A percentile compares a stretch with the other conserved stretches of the same genome.
These are phyloP conservation scores for Asterophora parasitica DNA, from an alignment of 768 basidiomycete genomes.

Conservation along the genomic window DNA sequence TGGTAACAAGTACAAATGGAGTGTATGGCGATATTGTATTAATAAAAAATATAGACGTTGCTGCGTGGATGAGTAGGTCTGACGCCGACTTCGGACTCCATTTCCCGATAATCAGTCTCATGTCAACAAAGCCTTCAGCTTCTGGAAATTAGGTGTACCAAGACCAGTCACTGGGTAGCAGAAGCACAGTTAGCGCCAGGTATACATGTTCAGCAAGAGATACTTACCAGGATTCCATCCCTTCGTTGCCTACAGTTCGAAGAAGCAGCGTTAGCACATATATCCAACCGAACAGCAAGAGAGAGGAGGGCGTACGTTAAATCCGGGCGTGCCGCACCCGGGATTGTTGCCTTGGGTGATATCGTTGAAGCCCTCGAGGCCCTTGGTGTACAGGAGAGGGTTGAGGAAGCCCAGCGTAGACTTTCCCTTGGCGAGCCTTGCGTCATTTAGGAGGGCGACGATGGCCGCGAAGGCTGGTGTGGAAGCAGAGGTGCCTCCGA, in stretches of 20 bases:
- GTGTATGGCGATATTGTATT: too few relatives aligned
- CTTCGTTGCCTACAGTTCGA: slow-evolving; percentile 42
- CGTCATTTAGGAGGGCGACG: slow-evolving; percentile 63
- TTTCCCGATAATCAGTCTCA: too few relatives aligned
- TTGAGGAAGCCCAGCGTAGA: slow-evolving; percentile 62
- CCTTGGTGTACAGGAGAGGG: slow-evolving; percentile 50
- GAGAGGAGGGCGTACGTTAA: slow-evolving; percentile 44
- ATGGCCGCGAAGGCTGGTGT: slow-evolving; percentile 62
- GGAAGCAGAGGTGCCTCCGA: slow-evolving; percentile 63
- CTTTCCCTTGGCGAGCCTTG: slow-evolving; percentile 38
- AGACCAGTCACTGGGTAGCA: slow-evolving; percentile 41
- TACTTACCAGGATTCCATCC: slow-evolving; percentile 59
- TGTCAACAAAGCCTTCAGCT: neutral
- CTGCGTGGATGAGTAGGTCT: too few relatives aligned
- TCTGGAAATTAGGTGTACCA: too few relatives aligned
- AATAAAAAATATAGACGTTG: too few relatives aligned
- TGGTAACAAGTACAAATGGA: too few relatives aligned
- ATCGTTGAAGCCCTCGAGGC: slow-evolving; percentile 45
- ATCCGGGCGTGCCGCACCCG: slow-evolving; percentile 60
- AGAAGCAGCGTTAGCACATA: neutral
- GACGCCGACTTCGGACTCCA: too few relatives aligned
- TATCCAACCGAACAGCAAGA: neutral
- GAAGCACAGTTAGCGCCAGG: too few relatives aligned
- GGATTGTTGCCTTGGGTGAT: slow-evolving; percentile 53
- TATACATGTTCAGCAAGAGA: neutral